phyloP scores from a whole-genome alignment of 2,329 filamentous ascomycete genomes.

The Colletotrichum plurivorum region DNA sequence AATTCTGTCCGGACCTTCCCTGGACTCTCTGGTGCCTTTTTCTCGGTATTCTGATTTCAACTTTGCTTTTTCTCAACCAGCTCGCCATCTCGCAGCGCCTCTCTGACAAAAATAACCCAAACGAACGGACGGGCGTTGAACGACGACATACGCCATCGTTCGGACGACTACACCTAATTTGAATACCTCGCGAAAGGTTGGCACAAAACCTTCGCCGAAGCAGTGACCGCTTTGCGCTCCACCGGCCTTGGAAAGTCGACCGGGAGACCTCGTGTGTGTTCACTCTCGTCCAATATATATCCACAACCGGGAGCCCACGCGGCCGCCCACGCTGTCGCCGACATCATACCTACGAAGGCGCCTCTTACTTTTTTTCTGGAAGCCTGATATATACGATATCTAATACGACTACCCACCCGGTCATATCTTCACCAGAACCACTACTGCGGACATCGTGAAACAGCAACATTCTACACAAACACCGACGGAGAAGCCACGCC shows the following conservation, averaged over 20 bases:
- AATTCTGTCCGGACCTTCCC: too few relatives aligned
- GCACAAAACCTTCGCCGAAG: conserved; percentile 14
- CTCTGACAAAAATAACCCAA: conserved; percentile 1
- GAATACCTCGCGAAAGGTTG: neutral
- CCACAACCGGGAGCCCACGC: conserved; percentile 5
- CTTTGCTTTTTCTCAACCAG: neutral
- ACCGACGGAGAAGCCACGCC: neutral
- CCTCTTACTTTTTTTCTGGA: conserved; percentile 15
- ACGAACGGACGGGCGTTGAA: conserved; percentile 15
- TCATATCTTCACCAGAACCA: neutral
- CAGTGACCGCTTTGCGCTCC: conserved; percentile 6
- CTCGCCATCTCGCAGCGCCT: neutral
- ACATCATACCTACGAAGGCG: neutral
- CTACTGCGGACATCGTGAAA: neutral
- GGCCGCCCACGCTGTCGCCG: neutral
- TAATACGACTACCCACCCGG: neutral
- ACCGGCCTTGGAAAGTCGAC: conserved; percentile 6
- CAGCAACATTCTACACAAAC: neutral
- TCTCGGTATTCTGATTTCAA: neutral
- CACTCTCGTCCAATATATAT: conserved; percentile 3
- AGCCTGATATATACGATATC: neutral
- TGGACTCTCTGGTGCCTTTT: too few relatives aligned
- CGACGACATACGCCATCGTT: neutral
- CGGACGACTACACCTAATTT: conserved; percentile 23
- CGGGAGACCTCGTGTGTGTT: neutral